Evolutionary conservation across 2,329 filamentous ascomycete species (phyloP).

Genomic region (Dichotomopilus funicola): DNA sequence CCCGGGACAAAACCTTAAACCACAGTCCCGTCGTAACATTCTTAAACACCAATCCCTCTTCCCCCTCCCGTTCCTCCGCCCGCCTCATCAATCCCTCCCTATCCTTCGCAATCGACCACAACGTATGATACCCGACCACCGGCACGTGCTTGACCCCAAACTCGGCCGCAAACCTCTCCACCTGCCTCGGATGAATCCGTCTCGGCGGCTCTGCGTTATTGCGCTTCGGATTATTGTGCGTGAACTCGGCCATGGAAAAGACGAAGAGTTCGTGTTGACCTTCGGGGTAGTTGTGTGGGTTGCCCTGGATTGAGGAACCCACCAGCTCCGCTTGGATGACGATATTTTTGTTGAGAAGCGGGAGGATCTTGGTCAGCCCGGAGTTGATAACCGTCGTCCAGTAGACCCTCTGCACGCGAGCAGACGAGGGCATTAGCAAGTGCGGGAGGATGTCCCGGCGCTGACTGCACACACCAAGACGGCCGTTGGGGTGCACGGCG

Average conservation of each 20-base stretch:
- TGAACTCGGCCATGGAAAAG: conserved; percentile 30
- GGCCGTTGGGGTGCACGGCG: conserved; percentile 22
- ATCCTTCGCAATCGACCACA: conserved; percentile 18
- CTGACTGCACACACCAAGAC: conserved; percentile 30
- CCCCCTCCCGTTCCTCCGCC: conserved; percentile 16
- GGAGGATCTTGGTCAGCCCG: conserved; percentile 22
- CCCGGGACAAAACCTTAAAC: conserved; percentile 26
- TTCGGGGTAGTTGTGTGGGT: conserved; percentile 25
- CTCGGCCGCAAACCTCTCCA: conserved; percentile 24
- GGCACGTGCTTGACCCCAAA: conserved; percentile 30
- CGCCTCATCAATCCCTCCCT: conserved; percentile 20
- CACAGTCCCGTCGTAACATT: conserved; percentile 19
- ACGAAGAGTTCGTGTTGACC: conserved; percentile 29
- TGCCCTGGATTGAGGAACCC: conserved; percentile 25
- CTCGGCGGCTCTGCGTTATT: background rate
- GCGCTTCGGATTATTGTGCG: conserved; percentile 3
- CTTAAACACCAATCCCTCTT: conserved; percentile 28
- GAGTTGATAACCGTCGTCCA: conserved; percentile 23
- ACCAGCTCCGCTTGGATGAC: conserved; percentile 31
- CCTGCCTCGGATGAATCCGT: conserved; percentile 25
- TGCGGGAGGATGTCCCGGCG: conserved; percentile 22
- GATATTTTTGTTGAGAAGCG: conserved; percentile 18
- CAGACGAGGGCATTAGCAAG: background rate
- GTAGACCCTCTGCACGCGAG: conserved; percentile 11
- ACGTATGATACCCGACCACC: conserved; percentile 23